Base-by-base conservation (phyloP, 768 basidiomycete species). In the Mrakia blollopis region DNA sequence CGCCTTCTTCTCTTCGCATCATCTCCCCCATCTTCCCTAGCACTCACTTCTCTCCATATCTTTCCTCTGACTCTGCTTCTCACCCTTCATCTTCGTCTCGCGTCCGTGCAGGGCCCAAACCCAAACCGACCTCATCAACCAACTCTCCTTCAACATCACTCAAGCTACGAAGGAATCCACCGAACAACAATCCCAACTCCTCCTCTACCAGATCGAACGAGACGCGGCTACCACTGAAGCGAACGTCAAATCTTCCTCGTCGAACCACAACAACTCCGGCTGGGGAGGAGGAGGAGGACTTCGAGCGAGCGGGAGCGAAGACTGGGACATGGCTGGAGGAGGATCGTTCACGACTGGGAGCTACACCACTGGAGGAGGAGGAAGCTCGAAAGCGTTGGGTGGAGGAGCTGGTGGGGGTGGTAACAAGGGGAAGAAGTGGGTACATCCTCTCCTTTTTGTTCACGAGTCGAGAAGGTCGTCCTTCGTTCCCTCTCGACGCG, bases 181-280 rank as follows among this genome's bases (percentile, higher is more conserved):
- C 50, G 47, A 69, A 10, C 47, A 73, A 13, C 76, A 77, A 50
- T 72, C 70, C 9, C 60, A 86, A 7, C 89, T 91, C 6, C 87
- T 96, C 23, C 91, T 94, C 80, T 83, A 85, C 37, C 91, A 91
- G 84, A 87, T 95, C 63, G 83, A 44, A 10, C 65, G 65, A 35
- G 65, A 68, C 25, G 39, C 65, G 3, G 65, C 37, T 30, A 39
- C 44, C 65, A 16, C 44, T 25, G 65, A 68, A 21, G 65, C 65
- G 7, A 41, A 23, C 37, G 25, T 21, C 25, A 39, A 35, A 39
- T 18, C 39, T 2, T n/a, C 39, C 37, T 39, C 63, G 6, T 14
- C 37, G 8, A 25, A 13, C 21, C 44, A 41, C 65, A 68, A 39
- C 65, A 16, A 6, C 65, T 39, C 35, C 18, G 65, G 65, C 37